phyloP scores from a whole-genome alignment of 225 moss, liverwort and hornwort genomes.

The Physcomitrellopsis africana region DNA sequence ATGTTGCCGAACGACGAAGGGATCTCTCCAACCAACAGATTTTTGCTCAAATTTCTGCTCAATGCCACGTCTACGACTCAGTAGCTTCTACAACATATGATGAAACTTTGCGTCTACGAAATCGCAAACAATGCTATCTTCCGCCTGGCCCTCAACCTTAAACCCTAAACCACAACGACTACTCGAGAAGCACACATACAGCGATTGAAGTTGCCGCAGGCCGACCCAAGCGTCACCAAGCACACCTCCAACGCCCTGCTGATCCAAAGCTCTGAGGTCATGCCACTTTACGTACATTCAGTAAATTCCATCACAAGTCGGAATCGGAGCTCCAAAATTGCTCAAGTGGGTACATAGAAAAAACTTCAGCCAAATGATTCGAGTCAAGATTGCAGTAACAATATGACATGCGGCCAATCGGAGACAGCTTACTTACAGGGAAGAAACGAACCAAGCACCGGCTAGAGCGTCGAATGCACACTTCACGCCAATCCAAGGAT shows the following conservation, averaged over 20 bases:
- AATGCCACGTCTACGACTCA: too few relatives aligned
- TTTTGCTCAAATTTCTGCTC: slow-evolving; percentile 87
- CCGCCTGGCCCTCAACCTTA: too few relatives aligned
- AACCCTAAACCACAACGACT: too few relatives aligned
- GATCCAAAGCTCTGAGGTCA: slow-evolving; percentile 59
- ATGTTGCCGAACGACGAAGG: slow-evolving; percentile 69
- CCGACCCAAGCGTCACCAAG: slow-evolving; percentile 57
- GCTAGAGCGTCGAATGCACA: slow-evolving; percentile 51
- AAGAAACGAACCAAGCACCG: slow-evolving; percentile 68
- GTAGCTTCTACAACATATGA: too few relatives aligned
- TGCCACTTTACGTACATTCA: neutral
- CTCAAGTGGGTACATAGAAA: neutral
- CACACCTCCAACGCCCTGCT: slow-evolving; percentile 62
- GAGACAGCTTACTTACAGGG: slow-evolving; percentile 61
- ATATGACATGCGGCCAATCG: neutral
- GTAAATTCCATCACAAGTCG: neutral
- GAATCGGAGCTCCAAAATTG: neutral
- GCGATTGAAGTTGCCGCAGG: slow-evolving; percentile 62
- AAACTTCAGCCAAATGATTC: neutral
- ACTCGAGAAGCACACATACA: slow-evolving; percentile 49
- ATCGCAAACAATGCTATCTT: too few relatives aligned
- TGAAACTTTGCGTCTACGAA: too few relatives aligned
- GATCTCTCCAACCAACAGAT: slow-evolving; percentile 64
- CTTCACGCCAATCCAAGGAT: slow-evolving; percentile 78
- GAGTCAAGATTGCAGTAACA: neutral